phyloP scores from a whole-genome alignment of 2,329 filamentous ascomycete genomes.

The Akanthomyces dipterigenus region DNA sequence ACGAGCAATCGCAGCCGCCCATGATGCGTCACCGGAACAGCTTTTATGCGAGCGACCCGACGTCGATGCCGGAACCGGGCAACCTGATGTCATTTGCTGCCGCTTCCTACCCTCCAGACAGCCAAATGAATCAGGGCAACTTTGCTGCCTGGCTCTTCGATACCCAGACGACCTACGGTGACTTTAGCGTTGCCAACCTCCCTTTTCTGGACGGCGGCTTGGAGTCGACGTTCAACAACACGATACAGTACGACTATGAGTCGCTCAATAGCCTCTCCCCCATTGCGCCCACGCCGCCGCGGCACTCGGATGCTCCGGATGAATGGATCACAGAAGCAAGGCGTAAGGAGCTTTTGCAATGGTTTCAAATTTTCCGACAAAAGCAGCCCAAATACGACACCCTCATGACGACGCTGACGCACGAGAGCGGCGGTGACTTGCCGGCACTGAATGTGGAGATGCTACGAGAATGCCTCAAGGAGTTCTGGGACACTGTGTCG shows the following conservation, averaged over 20 bases:
- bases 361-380: slow-evolving; percentile 36
- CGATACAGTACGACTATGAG: slow-evolving; percentile 45
- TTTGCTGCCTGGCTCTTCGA: slow-evolving; percentile 49
- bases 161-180: slow-evolving; percentile 33
- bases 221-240: slow-evolving; percentile 45
- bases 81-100: slow-evolving; percentile 24
- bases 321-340: slow-evolving; percentile 39
- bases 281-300: slow-evolving; percentile 36
- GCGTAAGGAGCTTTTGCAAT: slow-evolving; percentile 37
- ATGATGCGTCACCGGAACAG: slow-evolving; percentile 32
- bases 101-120: slow-evolving; percentile 23
- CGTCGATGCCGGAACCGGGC: slow-evolving; percentile 25
- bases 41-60: slow-evolving; percentile 29
- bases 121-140: slow-evolving; percentile 33
- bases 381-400: slow-evolving; percentile 35
- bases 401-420: slow-evolving; percentile 27
- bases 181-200: slow-evolving; percentile 35
- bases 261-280: slow-evolving; percentile 42
- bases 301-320: slow-evolving; percentile 33
- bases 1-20: slow-evolving; percentile 25
- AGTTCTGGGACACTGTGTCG: slow-evolving; percentile 83
- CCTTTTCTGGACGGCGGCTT: slow-evolving; percentile 44
- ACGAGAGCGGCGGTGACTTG: slow-evolving; percentile 35
- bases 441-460: slow-evolving; percentile 63
- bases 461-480: slow-evolving; percentile 78